Base-by-base conservation (phyloP, 345 rosid genomes). In the Orychophragmus violaceus region DNA sequence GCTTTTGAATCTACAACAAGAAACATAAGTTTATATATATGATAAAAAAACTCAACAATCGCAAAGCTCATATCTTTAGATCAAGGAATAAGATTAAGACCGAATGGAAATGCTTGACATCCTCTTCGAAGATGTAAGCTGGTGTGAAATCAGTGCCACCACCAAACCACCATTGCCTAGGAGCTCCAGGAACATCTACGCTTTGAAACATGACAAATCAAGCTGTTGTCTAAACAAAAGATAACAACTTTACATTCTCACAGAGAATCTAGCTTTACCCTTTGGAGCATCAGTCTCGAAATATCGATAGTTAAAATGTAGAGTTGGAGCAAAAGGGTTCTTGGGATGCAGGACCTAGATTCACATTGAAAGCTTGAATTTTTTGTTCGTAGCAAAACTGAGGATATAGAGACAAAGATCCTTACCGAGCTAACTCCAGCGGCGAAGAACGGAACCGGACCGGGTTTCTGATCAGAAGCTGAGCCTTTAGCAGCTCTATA, bases 101-200 rank as follows among this genome's bases (percentile, higher is more conserved):
- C 73, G 89, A 82, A 70, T 94, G 99, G 42, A 94, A 94, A 76
- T 90, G 97, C 81, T 82, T 87, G 67, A 88, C 96, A 82, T 94
- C 99, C 64, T 94, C 97, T 61, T 94, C 96, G 59, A 88, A 88
- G 76, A 94, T 85, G 72, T 94, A 94, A 76, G 99, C 81, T 75
- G 99, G 99, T 44, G 99, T 90, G 23, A 94, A 82, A 83, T 94
- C 99, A 64, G 99, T 94, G n/a, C 99, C 99, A 64, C 99, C 97
- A 28, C 99, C 97, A 72, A 94, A 90, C 99, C 99, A 94, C 99
- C 99, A 94, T 66, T 90, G 97, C 79, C 87, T 80, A 0, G 97
- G 97, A 52, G 97, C 97, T 81, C 99, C 99, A 51, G 96, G 97
- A 68, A 66, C 63, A 82, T 94, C 99, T 94, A 69, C 66, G 21